A percentile compares a stretch with the other conserved stretches of the same genome.
phyloP scores from a whole-genome alignment of 805 yeast genomes.

The Spathaspora sp. region DNA sequence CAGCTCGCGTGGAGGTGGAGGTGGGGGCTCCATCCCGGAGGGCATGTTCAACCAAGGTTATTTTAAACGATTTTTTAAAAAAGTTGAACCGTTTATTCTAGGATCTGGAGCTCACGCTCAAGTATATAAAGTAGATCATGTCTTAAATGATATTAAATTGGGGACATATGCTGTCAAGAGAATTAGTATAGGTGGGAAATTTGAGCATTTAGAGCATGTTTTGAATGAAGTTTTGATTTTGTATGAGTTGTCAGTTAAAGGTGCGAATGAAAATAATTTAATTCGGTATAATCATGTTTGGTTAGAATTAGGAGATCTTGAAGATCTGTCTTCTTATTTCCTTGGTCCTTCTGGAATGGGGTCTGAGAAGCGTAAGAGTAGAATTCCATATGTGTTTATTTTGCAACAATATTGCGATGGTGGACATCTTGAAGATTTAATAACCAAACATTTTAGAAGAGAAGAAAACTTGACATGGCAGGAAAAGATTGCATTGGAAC shows the following conservation, averaged over 20 bases:
- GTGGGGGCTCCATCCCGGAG: constrained; percentile 33
- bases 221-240: constrained; percentile 75
- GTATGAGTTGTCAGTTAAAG: constrained; percentile 44
- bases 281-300: constrained; percentile 89
- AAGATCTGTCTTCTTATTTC: constrained; percentile 37
- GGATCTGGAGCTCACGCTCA: constrained; percentile 87
- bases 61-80: constrained; percentile 66
- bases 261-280: constrained; percentile 51
- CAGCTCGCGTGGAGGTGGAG: not conserved
- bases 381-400: constrained; percentile 70
- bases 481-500: constrained; percentile 25
- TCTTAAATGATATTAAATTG: constrained; percentile 62
- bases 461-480: constrained; percentile 20
- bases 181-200: constrained; percentile 77
- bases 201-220: constrained; percentile 64
- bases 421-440: constrained; percentile 74
- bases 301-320: constrained; percentile 66
- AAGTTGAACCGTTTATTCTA: constrained; percentile 46
- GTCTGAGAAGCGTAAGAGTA: constrained; percentile 2
- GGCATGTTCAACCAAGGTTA: constrained; percentile 79
- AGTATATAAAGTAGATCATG: constrained; percentile 80
- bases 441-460: constrained; percentile 18
- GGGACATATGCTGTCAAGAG: constrained; percentile 85
- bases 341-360: constrained; percentile 10
- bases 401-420: constrained; percentile 87